Conservation (phyloP, 352 stramenopile genomes). For the Plasmopara muralis region DNA sequence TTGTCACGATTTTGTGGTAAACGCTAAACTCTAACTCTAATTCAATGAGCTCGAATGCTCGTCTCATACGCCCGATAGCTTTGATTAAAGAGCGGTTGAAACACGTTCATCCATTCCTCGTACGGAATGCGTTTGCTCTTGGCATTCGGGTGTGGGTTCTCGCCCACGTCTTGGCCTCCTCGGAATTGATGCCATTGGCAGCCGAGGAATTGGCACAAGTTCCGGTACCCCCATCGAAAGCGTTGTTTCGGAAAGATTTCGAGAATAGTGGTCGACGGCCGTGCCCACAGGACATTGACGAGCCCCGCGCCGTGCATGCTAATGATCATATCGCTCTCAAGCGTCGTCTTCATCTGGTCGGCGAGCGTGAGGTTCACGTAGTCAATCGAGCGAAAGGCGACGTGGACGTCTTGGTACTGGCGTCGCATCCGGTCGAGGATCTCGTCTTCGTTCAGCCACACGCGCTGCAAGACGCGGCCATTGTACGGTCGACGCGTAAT, state of each 20-base stretch:
- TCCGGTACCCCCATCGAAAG: constrained; percentile 63
- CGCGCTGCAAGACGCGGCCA: constrained; percentile 43
- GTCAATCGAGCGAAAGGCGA: constrained; percentile 51
- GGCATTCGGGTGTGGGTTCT: constrained; percentile 26
- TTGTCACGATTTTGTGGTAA: too few species aligned
- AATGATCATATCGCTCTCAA: constrained; percentile 70
- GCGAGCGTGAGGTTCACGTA: constrained; percentile 48
- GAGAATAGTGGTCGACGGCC: constrained; percentile 42
- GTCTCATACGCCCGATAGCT: constrained; percentile 14
- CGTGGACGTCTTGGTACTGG: constrained; percentile 30
- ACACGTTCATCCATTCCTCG: constrained; percentile 48
- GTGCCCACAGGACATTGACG: constrained; percentile 66
- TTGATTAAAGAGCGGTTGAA: constrained; percentile 33
- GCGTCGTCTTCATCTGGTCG: constrained; percentile 58
- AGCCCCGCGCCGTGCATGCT: constrained; percentile 79
- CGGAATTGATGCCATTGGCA: constrained; percentile 61
- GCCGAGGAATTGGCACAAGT: constrained; percentile 66
- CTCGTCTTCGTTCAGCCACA: constrained; percentile 64
- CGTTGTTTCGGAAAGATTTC: constrained; percentile 65
- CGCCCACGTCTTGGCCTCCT: constrained; percentile 28
- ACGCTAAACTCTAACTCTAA: too few species aligned
- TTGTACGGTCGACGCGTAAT: constrained; percentile 47
- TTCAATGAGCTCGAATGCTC: too few species aligned
- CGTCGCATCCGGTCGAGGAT: constrained; percentile 37
- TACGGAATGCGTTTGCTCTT: constrained; percentile 48